phyloP scores from a whole-genome alignment of 768 basidiomycete species.

The Mycena alexandri region DNA sequence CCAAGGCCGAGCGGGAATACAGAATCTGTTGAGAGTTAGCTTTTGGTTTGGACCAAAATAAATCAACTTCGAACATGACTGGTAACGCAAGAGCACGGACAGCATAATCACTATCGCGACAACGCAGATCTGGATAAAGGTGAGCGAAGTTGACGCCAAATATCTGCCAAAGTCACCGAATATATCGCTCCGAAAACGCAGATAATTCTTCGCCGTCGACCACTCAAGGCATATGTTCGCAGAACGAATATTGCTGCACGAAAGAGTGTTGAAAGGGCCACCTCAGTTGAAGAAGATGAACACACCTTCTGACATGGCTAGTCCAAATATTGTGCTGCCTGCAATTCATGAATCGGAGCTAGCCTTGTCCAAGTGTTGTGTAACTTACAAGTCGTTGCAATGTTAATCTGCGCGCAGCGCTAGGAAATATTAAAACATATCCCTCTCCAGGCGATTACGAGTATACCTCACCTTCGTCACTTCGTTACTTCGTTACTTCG shows the following conservation, averaged over 20 bases:
- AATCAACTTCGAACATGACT: not conserved
- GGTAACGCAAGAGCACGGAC: not conserved
- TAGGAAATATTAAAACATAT: not conserved
- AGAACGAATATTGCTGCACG: constrained; percentile 26
- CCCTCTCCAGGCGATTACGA: too few relatives aligned
- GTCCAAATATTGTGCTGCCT: constrained; percentile 17
- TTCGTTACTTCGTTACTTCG: too few relatives aligned
- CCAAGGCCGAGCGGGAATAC: constrained; percentile 2
- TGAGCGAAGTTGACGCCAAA: not conserved
- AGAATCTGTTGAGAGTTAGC: not conserved
- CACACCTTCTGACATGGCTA: constrained; percentile 22
- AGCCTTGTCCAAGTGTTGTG: too few relatives aligned
- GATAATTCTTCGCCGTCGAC: not conserved
- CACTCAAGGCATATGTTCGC: constrained; percentile 30
- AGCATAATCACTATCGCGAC: not conserved
- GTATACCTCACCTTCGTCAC: too few relatives aligned
- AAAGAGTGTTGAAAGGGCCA: not conserved
- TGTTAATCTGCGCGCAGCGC: constrained; percentile 17
- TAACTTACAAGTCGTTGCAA: not conserved
- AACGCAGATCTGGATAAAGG: not conserved
- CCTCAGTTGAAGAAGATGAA: not conserved
- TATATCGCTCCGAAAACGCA: constrained; percentile 6
- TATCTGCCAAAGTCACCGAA: not conserved
- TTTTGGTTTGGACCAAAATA: not conserved
- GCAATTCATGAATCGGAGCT: not conserved